Base-by-base conservation (phyloP, 257 asterid genomes). In the Buddleja alternifolia region DNA sequence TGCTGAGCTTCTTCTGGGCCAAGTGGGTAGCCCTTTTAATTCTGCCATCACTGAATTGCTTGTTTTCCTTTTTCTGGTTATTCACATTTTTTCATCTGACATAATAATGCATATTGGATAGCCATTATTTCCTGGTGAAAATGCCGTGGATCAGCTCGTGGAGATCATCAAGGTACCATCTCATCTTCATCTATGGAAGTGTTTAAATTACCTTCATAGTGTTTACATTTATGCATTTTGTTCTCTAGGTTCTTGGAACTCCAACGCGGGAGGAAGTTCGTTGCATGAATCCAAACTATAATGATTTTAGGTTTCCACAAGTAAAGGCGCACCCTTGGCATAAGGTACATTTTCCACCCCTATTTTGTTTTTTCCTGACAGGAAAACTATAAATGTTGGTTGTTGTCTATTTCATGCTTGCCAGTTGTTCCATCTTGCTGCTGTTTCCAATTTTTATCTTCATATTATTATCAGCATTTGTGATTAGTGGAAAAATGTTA, bases 111-210 rank as follows among this genome's bases (percentile, higher is more conserved):
- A 6, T 68, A 68, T 70, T 74, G 36, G 71, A 24, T 55, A 92
- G 98, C 98, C 96, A 70, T 81, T 92, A 73, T 92, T 92, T 80
- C 98, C 98, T 25, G 98, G 98, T 63, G 96, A 89, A 81, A 92
- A 92, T 79, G 98, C 96, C 15, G 98, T 92, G n/a, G 98, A 87
- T 66, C 98, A 92, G 79, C 90, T 92, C 68, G 98, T 92, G 77
- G 96, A 92, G 80, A 90, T 92, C 67, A 92, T 92, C 73, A 92
- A 89, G 96, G 98, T 92, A 76, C 51, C 19, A 46, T 54, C 48
- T 55, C 46, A 36, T 74, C 36, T 23, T 53, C 61, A n/a, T 67
- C 16, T 58, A 16, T 53, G 65, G 40, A 46, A 40, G 42, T 66
- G 47, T 76, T 63, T 69, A 54, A 11, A 60, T 5, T 37, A 21